These are phyloP conservation scores for Lomentospora prolificans DNA, from an alignment of 2,329 filamentous ascomycete genomes.

Conservation along the genomic window DNA sequence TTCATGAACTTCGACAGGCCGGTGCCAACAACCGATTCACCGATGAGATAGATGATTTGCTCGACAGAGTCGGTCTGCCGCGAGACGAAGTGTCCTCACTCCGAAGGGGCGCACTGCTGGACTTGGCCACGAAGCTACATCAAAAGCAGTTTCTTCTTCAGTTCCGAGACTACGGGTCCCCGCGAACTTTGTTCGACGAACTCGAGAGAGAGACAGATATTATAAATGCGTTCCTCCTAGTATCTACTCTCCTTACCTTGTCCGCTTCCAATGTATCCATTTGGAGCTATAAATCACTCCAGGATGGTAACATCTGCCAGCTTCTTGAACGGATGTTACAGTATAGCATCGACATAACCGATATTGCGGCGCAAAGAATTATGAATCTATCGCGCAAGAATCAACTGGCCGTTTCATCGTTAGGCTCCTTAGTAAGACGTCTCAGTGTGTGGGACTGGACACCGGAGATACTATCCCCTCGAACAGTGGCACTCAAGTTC, in stretches of 20 bases:
- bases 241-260: slow-evolving; percentile 54
- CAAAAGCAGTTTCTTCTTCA: slow-evolving; percentile 55
- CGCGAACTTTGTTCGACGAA: slow-evolving; percentile 56
- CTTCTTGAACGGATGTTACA: slow-evolving; percentile 47
- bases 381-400: slow-evolving; percentile 60
- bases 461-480: slow-evolving; percentile 47
- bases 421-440: slow-evolving; percentile 43
- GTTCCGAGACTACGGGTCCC: slow-evolving; percentile 66
- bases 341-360: slow-evolving; percentile 43
- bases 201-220: slow-evolving; percentile 50
- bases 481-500: slow-evolving; percentile 43
- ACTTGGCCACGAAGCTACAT: slow-evolving; percentile 48
- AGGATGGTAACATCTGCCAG: slow-evolving; percentile 40
- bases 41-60: slow-evolving; percentile 55
- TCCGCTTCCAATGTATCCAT: slow-evolving; percentile 50
- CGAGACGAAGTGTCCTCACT: slow-evolving; percentile 35
- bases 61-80: slow-evolving; percentile 49
- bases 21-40: slow-evolving; percentile 57
- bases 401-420: slow-evolving; percentile 42
- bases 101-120: slow-evolving; percentile 48
- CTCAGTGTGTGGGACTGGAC: slow-evolving; percentile 51
- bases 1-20: slow-evolving; percentile 56
- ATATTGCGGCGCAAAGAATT: slow-evolving; percentile 53
- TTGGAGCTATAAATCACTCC: slow-evolving; percentile 48
- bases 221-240: slow-evolving; percentile 52